These are phyloP conservation scores for Boletus sp. DNA, from an alignment of 768 basidiomycete genomes.

Conservation along the genomic window DNA sequence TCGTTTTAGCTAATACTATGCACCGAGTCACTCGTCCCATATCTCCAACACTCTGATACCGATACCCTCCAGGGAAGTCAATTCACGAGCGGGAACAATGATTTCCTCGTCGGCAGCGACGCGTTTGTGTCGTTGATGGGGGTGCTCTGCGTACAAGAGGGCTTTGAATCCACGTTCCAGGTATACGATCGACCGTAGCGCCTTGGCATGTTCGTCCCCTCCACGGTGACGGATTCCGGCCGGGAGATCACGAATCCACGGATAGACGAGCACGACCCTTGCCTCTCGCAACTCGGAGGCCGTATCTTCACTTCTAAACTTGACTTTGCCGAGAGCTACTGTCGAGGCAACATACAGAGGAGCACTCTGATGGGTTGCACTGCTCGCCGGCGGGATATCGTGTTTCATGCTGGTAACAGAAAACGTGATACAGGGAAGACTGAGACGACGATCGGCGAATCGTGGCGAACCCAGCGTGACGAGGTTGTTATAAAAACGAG, in stretches of 20 bases:
- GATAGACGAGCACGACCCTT: constrained; percentile 6
- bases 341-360: neutral
- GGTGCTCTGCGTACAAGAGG: too few relatives aligned
- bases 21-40: constrained; percentile 7
- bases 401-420: neutral
- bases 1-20: too few relatives aligned
- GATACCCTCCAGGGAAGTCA: constrained; percentile 8
- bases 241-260: constrained; percentile 10
- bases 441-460: constrained; percentile 8
- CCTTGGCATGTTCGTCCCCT: neutral
- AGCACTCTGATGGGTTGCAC: neutral
- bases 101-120: too few relatives aligned
- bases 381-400: too few relatives aligned
- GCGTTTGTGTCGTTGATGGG: too few relatives aligned
- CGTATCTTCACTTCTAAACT: neutral
- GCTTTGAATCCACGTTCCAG: constrained; percentile 9
- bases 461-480: neutral
- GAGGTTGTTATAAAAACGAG: neutral
- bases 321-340: neutral
- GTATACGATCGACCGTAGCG: neutral
- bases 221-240: neutral
- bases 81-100: too few relatives aligned
- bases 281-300: neutral
- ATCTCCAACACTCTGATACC: neutral
- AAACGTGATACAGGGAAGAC: too few relatives aligned